phyloP scores from a whole-genome alignment of 225 moss, liverwort and hornwort genomes.

The Bryoerythrophyllum caledonicum region DNA sequence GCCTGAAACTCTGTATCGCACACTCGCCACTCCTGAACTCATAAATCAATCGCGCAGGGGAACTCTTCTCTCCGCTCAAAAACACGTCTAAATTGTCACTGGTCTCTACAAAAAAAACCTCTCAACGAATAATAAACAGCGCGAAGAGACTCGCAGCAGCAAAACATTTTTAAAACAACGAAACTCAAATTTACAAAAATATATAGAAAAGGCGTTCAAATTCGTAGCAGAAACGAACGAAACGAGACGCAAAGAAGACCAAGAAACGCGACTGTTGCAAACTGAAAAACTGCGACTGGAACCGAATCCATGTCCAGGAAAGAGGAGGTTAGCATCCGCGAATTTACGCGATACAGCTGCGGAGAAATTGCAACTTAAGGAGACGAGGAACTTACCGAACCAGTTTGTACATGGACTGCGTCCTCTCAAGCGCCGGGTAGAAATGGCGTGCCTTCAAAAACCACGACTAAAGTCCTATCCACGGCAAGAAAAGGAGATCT shows the following conservation, averaged over 20 bases:
- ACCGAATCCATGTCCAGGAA: neutral
- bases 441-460: neutral
- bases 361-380: neutral
- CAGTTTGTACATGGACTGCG: too few species aligned
- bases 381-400: neutral
- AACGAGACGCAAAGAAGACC: neutral
- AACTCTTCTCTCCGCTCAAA: neutral
- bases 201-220: neutral
- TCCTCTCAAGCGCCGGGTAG: too few species aligned
- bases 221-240: neutral
- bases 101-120: neutral
- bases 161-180: neutral
- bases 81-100: neutral
- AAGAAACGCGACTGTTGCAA: constrained; percentile 14
- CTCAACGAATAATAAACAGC: neutral
- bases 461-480: neutral
- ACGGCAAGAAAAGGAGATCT: neutral
- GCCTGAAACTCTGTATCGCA: neutral
- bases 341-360: neutral
- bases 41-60: neutral
- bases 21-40: neutral
- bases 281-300: neutral
- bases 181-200: neutral
- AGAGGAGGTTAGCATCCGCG: neutral
- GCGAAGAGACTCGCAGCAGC: neutral